Base-by-base conservation (phyloP, 2,329 filamentous ascomycete species). In the Curvularia verruculosa region DNA sequence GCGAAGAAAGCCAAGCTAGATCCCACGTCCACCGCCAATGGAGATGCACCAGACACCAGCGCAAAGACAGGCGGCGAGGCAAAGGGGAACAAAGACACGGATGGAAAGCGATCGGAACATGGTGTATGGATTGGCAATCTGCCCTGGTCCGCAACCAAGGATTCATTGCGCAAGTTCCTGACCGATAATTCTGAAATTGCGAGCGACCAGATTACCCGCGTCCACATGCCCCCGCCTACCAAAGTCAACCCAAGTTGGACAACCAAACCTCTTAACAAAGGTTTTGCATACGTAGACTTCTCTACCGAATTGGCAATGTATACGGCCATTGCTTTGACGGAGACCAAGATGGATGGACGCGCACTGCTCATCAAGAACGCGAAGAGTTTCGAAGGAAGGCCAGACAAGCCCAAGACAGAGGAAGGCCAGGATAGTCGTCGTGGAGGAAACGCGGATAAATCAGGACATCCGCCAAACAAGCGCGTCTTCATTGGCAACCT, bases 91-190 rank as follows among this genome's bases (percentile, higher is more conserved):
- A 70, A 76, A 43, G 69, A 71, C 12, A 75, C 78, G 52, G 66
- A 68, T 12, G 77, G 77, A 48, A 79, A 82, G 66, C 88, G 91
- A 58, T 95, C 92, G 9, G 87, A 90, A 18, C 87, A 92, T 76
- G 91, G 92, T 60, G 86, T 99, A 64, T 99, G 95, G 95, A 91
- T 99, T 67, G 95, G 96, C 68, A 99, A 99, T 77, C 79, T 99
- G 61, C 86, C 90, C n/a, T 99, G 94, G 82, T 86, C 85, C 45
- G 82, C 89, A 39, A 95, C 89, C 43, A 87, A 89, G 57, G 81
- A 85, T 12, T 87, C 92, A 60, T 80, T 99, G 47, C 87, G 89
- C 69, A 85, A 84, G 59, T 98, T 96, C 84, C 80, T 99, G n/a
- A 84, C 89, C 31, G 84, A 87, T 36, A 86, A 87, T 72, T 87